Evolutionary conservation across 805 yeast genomes (phyloP), one percentile per base, ranked within the genome.

Genomic region (Wickerhamiella bombiphila): DNA sequence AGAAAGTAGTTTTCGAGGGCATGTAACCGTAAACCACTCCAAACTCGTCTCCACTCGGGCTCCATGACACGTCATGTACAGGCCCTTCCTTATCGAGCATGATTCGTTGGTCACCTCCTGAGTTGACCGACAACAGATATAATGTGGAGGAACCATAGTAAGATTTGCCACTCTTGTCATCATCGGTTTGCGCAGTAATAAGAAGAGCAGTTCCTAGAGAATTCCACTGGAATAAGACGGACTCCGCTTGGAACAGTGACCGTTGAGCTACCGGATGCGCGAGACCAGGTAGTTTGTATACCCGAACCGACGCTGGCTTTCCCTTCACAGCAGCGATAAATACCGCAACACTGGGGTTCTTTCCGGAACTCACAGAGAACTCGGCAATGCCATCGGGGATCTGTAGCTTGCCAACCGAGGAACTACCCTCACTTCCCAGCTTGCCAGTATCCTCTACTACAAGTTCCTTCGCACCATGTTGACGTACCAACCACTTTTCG

Each of bases 1-100:
- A 91, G 52, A 91, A 83, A 8, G 94, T 75, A 19, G 96, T 86
- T 52, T 80, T 78, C 21, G 95, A 82, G 2, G 99, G 99, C 97
- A 91, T 91, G 63, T 73, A 86, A 22, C 98, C 99, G 55, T 86
- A 86, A 39, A 81, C 83, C 32, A 91, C 98, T 43, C 95, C 97
- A 65, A 91, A 93, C 63, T 91, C 97, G 49, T 94, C 72, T 15
- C 94, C 82, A 36, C 85, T 74, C 42, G 97, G 95, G 19, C 94
- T 80, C 99, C 99, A 91, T 17, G 91, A 76, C 44, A 88, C 81
- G 59, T 91, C 98, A 62, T 91, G 96, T 49, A 91, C 85, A 32
- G 99, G 97, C 22, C 97, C 97, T 54, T 85, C 94, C 51, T 81
- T 77, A 45, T 81, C 83, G 51, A 91, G 72, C 41, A 75, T 70